Conservation (phyloP, 179 eudicot genomes). For the Silene vulgaris region DNA sequence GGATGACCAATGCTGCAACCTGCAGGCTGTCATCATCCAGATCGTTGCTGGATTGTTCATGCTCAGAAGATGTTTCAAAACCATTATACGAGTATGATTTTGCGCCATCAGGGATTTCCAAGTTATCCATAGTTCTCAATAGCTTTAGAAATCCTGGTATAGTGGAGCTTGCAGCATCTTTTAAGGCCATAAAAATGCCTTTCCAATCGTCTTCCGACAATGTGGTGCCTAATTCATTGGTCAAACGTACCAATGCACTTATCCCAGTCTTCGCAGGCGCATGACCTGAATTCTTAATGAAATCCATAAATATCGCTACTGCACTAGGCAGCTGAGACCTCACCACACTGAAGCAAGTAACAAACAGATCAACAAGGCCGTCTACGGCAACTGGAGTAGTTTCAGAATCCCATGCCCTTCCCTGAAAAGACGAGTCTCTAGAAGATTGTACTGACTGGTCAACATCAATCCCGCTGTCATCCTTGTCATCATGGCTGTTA, state of each 20-base stretch:
- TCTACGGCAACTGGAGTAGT: slow-evolving; percentile 63
- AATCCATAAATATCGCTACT: slow-evolving; percentile 51
- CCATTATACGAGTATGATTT: slow-evolving; percentile 39
- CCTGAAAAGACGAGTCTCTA: slow-evolving; percentile 29
- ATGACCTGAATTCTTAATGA: slow-evolving; percentile 54
- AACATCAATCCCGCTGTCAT: slow-evolving; percentile 30
- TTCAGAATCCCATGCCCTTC: slow-evolving; percentile 69
- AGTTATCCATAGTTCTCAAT: slow-evolving; percentile 56
- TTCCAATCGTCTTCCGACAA: slow-evolving; percentile 83
- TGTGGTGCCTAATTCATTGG: slow-evolving; percentile 52
- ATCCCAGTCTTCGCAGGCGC: slow-evolving; percentile 68
- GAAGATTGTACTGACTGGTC: slow-evolving; percentile 34
- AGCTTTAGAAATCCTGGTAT: slow-evolving; percentile 64
- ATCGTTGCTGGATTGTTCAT: slow-evolving; percentile 40
- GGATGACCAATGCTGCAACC: slow-evolving; percentile 62
- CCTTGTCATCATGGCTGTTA: slow-evolving; percentile 32
- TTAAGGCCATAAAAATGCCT: slow-evolving; percentile 59
- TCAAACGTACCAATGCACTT: slow-evolving; percentile 66
- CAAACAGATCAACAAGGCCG: slow-evolving; percentile 66
- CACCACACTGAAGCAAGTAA: slow-evolving; percentile 52
- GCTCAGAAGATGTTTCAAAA: slow-evolving; percentile 40
- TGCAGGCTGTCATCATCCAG: slow-evolving; percentile 66
- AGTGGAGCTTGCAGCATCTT: slow-evolving; percentile 59
- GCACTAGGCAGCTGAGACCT: slow-evolving; percentile 59
- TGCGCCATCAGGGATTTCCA: slow-evolving; percentile 46